Base-by-base conservation (phyloP, 2,329 filamentous ascomycete genomes). In the Pseudogymnoascus sp. region DNA sequence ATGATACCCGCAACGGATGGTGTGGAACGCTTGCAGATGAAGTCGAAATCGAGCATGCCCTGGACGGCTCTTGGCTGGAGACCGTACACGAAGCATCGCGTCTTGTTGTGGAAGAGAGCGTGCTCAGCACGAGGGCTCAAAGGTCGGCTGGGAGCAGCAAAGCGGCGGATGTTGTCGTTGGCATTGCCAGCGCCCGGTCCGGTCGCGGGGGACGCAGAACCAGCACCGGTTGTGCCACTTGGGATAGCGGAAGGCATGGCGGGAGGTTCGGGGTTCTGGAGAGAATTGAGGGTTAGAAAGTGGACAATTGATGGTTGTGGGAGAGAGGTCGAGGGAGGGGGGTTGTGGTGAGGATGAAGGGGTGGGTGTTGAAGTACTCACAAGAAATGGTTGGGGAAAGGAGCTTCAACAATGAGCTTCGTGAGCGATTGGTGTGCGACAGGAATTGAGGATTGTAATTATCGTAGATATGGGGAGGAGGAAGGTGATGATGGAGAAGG, bases 81-180 rank as follows among this genome's bases (percentile, higher is more conserved):
- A 78, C 95, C 95, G 82, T 99, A 99, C 79, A 99, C 95, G 78
- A 99, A 96, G 84, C 95, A 97, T 93, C 95, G 86, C 77, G 95
- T 97, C 90, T 97, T 99, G 81, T 93, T 88, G 85, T 95, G 95
- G 88, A 97, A 99, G 75, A 99, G 91, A 67, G 90, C 89, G 79
- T 97, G 91, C 74, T 87, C 84, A 70, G 91, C 88, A 67, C 89
- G 87, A 71, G 95, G 95, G 84, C 90, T 96, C 81, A 96, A 79
- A 68, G 92, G 91, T 75, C 95, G 87, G 82, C 91, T 96, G 71
- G 95, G 91, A 73, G 93, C 91, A 72, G 88, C 86, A 79, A 99
- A 99, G 72, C 95, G 92, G 79, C 90, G 89, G 81, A 99, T 97
- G 83, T 97, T 97, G 84, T 99, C 95, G 84, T 99, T 97, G 78